Base-by-base conservation (phyloP, 129 eudicot species). In the Lonicera japonica region DNA sequence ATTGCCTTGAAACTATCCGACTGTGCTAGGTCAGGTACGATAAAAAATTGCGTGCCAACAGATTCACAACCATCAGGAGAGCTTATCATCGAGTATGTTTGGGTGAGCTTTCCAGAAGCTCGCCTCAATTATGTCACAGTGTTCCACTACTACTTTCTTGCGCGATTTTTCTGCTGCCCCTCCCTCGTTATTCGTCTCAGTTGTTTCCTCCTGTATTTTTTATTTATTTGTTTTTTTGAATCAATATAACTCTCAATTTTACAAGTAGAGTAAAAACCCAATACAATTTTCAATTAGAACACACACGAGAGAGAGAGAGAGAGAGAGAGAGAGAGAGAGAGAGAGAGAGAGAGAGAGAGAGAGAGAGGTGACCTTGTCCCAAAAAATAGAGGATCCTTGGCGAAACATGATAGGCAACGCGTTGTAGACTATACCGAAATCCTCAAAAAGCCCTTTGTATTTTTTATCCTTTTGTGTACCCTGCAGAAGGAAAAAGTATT, bases 401-500 rank as follows among this genome's bases (percentile, higher is more conserved):
- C 95, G 94, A 61, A 85, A 94, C 81, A 94, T 94, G 66, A 66
- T 15, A 0, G 85, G 87, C 52, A 85, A 72, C 34, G 59, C 60
- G 60, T 60, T 65, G 79, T 94, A 94, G 54, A 82, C 82, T 12
- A 82, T 78, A 25, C 75, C 78, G 62, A 79, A 80, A 56, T 75
- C 63, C 74, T 39, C 61, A 21, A 45, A 29, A 6, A 94, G 92
- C 73, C 88, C 54, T 50, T 82, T 77, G 83, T 80, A 75, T 77
- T 94, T 94, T 64, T 88, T 95, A 25, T 38, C 80, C 43, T 89
- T 60, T 85, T 74, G 96, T 45, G 96, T 94, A 63, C 99, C 99
- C 99, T 92, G 77, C 41, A 74, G 3, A 71, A 1, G 13, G 8
- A 43, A 43, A 43, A 1, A 14, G 16, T 2, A 29, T 29, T 29